Conservation (phyloP, 345 rosid species). For the Brassica nigra region DNA sequence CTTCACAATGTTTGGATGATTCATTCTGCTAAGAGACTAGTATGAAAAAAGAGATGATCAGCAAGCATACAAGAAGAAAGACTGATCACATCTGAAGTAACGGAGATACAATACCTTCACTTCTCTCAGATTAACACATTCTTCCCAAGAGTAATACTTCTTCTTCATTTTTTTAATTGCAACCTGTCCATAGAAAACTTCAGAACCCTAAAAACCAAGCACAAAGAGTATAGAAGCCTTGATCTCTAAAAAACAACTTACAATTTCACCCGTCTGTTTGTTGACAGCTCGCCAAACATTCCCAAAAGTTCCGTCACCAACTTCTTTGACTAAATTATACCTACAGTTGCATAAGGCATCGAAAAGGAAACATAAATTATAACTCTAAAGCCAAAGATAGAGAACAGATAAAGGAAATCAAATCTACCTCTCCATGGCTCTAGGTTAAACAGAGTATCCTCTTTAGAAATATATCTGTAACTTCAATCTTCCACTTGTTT, state of each 20-base stretch:
- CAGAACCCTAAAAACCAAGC: conserved; percentile 5
- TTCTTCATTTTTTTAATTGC: conserved; percentile 97
- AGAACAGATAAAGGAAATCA: conserved; percentile 12
- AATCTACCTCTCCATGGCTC: conserved; percentile 79
- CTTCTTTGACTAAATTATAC: conserved; percentile 83
- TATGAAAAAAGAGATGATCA: conserved; percentile 23
- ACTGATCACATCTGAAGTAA: not conserved
- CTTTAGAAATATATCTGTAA: conserved; percentile 54
- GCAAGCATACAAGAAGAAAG: not conserved
- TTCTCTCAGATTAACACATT: conserved; percentile 89
- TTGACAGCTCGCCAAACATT: conserved; percentile 84
- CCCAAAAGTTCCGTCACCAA: conserved; percentile 97
- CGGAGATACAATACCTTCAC: conserved; percentile 66
- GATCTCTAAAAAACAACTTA: conserved; percentile 43
- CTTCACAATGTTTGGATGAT: conserved; percentile 93
- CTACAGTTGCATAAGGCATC: conserved; percentile 41
- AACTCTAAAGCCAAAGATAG: not conserved
- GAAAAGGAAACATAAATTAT: conserved; percentile 10
- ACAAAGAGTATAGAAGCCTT: not conserved
- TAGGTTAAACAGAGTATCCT: conserved; percentile 44
- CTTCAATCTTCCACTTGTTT: conserved; percentile 41
- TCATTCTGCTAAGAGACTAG: conserved; percentile 84
- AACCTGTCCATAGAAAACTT: conserved; percentile 53
- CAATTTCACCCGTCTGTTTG: conserved; percentile 87
- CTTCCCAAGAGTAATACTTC: conserved; percentile 93